These are phyloP conservation scores for Mucuna pruriens DNA, from an alignment of 306 rosid genomes.

Conservation along the genomic window DNA sequence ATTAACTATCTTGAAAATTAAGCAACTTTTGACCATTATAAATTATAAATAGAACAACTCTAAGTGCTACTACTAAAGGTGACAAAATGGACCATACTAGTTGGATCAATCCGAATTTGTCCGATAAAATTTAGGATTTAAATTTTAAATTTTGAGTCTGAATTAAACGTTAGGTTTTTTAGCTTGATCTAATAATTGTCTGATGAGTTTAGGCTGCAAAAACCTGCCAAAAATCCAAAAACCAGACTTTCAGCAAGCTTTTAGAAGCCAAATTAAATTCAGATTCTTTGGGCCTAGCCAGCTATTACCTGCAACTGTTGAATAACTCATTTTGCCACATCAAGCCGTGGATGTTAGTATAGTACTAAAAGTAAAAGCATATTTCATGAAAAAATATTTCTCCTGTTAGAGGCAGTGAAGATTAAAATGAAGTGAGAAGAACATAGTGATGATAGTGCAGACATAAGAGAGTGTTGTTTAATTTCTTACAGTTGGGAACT, in stretches of 20 bases:
- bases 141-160: no score
- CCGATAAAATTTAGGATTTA: not conserved
- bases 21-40: not conserved
- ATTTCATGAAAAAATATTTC: not conserved
- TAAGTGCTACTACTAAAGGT: not conserved
- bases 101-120: no score
- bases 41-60: not conserved
- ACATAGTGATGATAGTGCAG: not conserved
- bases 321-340: not conserved
- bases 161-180: no score
- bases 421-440: conserved; percentile 10
- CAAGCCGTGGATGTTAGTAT: not conserved
- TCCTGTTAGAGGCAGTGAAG: not conserved
- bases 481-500: conserved; percentile 73
- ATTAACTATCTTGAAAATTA: conserved; percentile 15
- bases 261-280: no score
- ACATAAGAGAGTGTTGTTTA: not conserved
- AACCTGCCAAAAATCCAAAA: no score
- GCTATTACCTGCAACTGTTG: no score
- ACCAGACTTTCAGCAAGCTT: no score
- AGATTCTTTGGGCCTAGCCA: no score
- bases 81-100: no score
- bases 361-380: not conserved
- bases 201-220: no score
- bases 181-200: no score